A percentile compares a stretch with the other conserved stretches of the same genome.
Conservation (phyloP, 1,139 yeast genomes). For the Candida freyschussii region DNA sequence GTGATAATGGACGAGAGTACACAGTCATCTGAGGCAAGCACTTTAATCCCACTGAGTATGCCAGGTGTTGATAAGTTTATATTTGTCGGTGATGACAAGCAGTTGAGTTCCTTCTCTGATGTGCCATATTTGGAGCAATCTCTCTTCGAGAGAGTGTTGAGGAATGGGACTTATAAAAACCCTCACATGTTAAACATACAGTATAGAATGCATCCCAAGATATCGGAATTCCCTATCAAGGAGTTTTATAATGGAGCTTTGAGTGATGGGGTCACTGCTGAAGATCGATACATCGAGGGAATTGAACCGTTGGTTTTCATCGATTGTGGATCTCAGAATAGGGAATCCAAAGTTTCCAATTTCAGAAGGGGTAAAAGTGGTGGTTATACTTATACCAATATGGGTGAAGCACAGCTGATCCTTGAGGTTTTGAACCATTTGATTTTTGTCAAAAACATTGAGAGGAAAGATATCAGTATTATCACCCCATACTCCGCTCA, state of each 20-base stretch:
- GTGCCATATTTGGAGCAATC: conserved; percentile 57
- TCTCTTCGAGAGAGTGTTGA: conserved; percentile 52
- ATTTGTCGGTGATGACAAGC: conserved; percentile 70
- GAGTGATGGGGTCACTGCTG: conserved; percentile 53
- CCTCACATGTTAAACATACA: conserved; percentile 70
- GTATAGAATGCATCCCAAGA: conserved; percentile 68
- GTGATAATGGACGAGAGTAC: conserved; percentile 70
- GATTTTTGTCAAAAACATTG: conserved; percentile 49
- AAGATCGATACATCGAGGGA: conserved; percentile 38
- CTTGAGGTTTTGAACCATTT: conserved; percentile 43
- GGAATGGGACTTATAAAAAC: conserved; percentile 50
- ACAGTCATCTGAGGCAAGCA: conserved; percentile 67
- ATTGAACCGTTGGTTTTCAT: conserved; percentile 51
- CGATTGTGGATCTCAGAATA: conserved; percentile 41
- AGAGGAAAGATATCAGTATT: conserved; percentile 51
- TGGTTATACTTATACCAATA: conserved; percentile 52
- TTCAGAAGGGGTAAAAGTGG: conserved; percentile 32
- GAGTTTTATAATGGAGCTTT: conserved; percentile 51
- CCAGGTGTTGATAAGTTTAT: conserved; percentile 64
- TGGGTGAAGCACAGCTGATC: conserved; percentile 46
- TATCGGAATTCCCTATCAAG: conserved; percentile 50
- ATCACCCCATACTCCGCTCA: conserved; percentile 75
- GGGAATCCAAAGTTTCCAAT: conserved; percentile 43
- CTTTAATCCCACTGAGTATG: conserved; percentile 64
- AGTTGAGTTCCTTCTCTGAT: conserved; percentile 57